A percentile compares a stretch with the other conserved stretches of the same genome.
Evolutionary conservation across 805 yeast genomes (phyloP).

Genomic region (Ogataea degrootiae): DNA sequence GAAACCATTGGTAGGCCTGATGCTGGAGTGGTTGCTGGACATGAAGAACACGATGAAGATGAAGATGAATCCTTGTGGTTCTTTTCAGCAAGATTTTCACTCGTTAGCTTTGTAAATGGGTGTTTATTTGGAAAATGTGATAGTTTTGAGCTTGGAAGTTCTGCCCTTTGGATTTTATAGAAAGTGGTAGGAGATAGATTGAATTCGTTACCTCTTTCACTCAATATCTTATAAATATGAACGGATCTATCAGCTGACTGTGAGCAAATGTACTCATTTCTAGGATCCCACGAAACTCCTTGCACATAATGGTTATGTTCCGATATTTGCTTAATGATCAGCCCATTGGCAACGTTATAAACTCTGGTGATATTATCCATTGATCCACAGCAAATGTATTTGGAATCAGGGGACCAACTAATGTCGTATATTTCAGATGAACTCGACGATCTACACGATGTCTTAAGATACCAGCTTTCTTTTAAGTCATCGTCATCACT

Average conservation of each 20-base stretch:
- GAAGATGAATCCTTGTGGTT: conserved; percentile 9
- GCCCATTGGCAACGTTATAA: conserved; percentile 54
- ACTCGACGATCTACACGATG: conserved; percentile 44
- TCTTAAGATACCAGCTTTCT: conserved; percentile 72
- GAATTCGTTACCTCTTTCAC: conserved; percentile 24
- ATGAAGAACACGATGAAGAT: neutral
- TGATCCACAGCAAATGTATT: conserved; percentile 76
- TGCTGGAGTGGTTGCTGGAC: neutral
- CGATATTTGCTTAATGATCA: conserved; percentile 51
- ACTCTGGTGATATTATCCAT: conserved; percentile 84
- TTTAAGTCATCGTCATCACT: conserved; percentile 47
- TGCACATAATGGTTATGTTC: conserved; percentile 90
- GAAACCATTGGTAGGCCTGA: neutral
- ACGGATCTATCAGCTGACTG: conserved; percentile 88
- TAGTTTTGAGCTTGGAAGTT: conserved; percentile 38
- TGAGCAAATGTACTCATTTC: conserved; percentile 68
- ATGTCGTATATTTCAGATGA: conserved; percentile 83
- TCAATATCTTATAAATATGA: conserved; percentile 53
- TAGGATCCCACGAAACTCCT: conserved; percentile 96
- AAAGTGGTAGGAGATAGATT: conserved; percentile 36
- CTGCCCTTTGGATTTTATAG: conserved; percentile 52
- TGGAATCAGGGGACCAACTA: conserved; percentile 87
- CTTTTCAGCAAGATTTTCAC: conserved; percentile 16
- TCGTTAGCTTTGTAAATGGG: conserved; percentile 14
- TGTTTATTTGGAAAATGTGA: neutral